Percentiles rank a stretch among this genome's conserved stretches.
phyloP scores from a whole-genome alignment of 768 basidiomycete genomes.

The Suillus occidentalis region DNA sequence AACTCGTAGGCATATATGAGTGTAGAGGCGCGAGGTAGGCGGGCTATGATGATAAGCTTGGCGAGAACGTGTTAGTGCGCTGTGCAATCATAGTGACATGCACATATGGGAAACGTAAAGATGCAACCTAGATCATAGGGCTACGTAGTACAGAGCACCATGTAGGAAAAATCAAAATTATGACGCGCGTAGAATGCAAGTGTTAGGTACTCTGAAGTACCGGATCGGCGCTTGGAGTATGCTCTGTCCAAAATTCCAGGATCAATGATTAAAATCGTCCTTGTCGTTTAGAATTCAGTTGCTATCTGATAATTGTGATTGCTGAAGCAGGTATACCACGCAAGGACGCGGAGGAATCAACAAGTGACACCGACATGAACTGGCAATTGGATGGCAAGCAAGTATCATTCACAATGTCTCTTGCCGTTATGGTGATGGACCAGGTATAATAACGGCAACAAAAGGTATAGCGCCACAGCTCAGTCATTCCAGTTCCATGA shows the following conservation, averaged over 20 bases:
- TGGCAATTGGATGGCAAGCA: neutral
- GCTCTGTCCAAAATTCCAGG: too few relatives aligned
- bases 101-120: too few relatives aligned
- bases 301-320: neutral
- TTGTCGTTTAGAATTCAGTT: neutral
- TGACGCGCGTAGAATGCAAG: too few relatives aligned
- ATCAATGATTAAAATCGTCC: neutral
- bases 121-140: too few relatives aligned
- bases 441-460: neutral
- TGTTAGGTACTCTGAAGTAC: too few relatives aligned
- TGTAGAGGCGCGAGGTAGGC: too few relatives aligned
- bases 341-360: neutral
- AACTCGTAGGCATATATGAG: too few relatives aligned
- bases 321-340: neutral
- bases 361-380: neutral
- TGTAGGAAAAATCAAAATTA: too few relatives aligned
- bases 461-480: neutral
- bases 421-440: neutral
- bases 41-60: too few relatives aligned
- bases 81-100: too few relatives aligned
- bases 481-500: neutral
- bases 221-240: neutral
- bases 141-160: too few relatives aligned
- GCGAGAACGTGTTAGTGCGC: too few relatives aligned
- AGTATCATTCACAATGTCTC: neutral